Evolutionary conservation across 441 rosid species (phyloP), one percentile per base, ranked within the genome.

Genomic region (Croton laevigatus): DNA sequence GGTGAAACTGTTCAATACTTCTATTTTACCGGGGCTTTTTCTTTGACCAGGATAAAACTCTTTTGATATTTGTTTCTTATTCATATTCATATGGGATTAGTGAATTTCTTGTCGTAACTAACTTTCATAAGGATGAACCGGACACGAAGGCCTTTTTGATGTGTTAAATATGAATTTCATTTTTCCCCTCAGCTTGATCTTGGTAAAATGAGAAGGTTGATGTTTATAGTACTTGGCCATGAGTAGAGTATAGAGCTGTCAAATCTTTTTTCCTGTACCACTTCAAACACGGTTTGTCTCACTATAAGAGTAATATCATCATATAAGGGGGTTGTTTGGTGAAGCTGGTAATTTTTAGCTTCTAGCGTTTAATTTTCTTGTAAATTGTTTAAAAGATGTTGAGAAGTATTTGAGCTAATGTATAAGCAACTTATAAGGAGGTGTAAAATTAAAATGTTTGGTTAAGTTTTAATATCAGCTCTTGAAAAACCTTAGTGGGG

Each of bases 201-300:
- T 9, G 42, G 8, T 45, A 23, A 17, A 37, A 49, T 49, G 51
- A 6, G 42, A 36, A 14, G 48, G 17, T 70, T 3, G 0, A 40
- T 8, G 66, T 14, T 64, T 45, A 36, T 75, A 16, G 38, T 27
- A 13, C 73, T 90, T 87, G 86, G 93, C 87, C 81, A 85, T 85
- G 87, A 90, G 91, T 88, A 85, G 91, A 79, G 81, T 84, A 75
- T 74, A 77, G 72, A 76, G 82, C 81, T 73, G 68, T 58, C 62
- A 66, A 88, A 86, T 72, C 85, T 82, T 60, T 84, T 89, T 89
- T 85, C 89, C 88, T 86, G 80, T 87, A 70, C 71, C 75, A 89
- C 90, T 89, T 87, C 95, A 59, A 65, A 89, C 60, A 87, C 75
- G 3, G 76, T 76, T 53, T 59, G 75, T 5, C 9, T 65, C 17